Evolutionary conservation across 2,329 filamentous ascomycete species (phyloP).

Genomic region (Hirsutella rhossiliensis): DNA sequence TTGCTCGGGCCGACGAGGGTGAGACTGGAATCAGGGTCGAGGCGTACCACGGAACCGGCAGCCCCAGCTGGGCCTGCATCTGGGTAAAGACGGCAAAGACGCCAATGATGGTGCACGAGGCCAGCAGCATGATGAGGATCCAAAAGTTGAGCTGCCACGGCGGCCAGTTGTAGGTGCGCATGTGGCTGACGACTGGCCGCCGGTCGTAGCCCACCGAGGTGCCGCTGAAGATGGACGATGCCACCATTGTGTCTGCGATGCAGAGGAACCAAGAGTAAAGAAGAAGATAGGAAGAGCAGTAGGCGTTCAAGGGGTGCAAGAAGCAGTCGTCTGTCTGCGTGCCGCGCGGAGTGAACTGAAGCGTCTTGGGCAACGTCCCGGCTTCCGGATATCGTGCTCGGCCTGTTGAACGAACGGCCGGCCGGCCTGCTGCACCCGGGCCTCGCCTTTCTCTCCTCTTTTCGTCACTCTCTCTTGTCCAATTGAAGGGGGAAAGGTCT

Average conservation of each 20-base stretch:
- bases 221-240: conserved; percentile 13
- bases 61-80: conserved; percentile 40
- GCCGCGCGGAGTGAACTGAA: too few relatives aligned
- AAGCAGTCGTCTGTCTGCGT: too few relatives aligned
- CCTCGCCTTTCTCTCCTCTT: too few relatives aligned
- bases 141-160: conserved; percentile 55
- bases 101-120: conserved; percentile 46
- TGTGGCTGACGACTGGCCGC: conserved; percentile 26
- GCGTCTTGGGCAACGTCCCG: too few relatives aligned
- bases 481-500: too few relatives aligned
- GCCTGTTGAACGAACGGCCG: too few relatives aligned
- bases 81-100: conserved; percentile 49
- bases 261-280: too few relatives aligned
- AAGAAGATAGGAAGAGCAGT: too few relatives aligned
- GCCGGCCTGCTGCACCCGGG: too few relatives aligned
- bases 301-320: too few relatives aligned
- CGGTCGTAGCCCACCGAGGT: conserved; percentile 32
- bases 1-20: background rate
- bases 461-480: too few relatives aligned
- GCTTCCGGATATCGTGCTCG: too few relatives aligned
- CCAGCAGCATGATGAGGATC: conserved; percentile 53
- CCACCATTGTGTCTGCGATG: background rate
- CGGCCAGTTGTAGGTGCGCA: conserved; percentile 57
- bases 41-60: conserved; percentile 46
- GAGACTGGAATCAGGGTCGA: background rate